Base-by-base conservation (phyloP, 306 rosid genomes). In the Gynostemma pentaphyllum region DNA sequence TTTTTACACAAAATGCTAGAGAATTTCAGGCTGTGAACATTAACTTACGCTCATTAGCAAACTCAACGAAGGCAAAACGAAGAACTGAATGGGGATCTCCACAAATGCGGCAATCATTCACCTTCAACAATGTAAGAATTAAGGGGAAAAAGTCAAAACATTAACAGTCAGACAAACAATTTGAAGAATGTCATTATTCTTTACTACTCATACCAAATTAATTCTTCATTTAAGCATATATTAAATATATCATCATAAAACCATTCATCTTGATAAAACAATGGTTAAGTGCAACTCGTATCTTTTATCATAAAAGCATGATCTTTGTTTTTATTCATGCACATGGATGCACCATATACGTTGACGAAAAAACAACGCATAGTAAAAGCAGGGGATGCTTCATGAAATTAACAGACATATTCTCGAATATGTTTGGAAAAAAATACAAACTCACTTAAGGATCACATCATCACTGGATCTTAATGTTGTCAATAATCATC, bases 1-100 rank as follows among this genome's bases (percentile, higher is more conserved):
- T 42, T 21, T 40, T 16, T 28, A 15, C 13, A 49, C 18, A 21
- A 66, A 12, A 36, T 14, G 14, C 5, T n/a, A 26, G 53, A 39
- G 2, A 29, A 21, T 12, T 21, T 19, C 59, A 27, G 30, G 47
- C 60, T 49, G 46, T 8, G 4, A 41, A 45, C 45, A 64, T 47
- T 16, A 74, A 81, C 98, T 88, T 85, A 91, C 98, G 46, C 44
- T 88, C 96, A 85, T 88, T 94, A 68, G 95, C 67, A 66, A 91
- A 91, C 86, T 91, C 98, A 68, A 91, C 98, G 83, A 91, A 91
- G 46, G 98, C 98, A 84, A 91, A 91, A 74, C 98, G 98, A 56
- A 91, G 96, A 63, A 88, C 80, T 37, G 98, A 91, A 73, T 91
- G 98, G 5, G 98, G 96, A 65, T 91, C 98, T 13, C 98, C 96